Percentiles rank a stretch among this genome's conserved stretches.
phyloP scores from a whole-genome alignment of 2,329 filamentous ascomycete species.

The Aspergillus ustus region DNA sequence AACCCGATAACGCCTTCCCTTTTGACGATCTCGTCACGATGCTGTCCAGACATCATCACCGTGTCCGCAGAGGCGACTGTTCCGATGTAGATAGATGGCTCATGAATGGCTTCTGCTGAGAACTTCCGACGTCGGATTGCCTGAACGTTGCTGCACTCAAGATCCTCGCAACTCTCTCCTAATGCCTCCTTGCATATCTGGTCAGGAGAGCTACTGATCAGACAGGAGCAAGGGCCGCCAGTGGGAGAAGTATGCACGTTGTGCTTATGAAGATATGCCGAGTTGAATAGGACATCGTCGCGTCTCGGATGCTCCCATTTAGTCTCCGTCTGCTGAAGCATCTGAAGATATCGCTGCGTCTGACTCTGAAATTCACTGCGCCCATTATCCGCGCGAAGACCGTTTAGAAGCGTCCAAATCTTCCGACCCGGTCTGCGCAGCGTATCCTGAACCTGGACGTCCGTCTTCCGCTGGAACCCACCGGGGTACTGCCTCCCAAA shows the following conservation, averaged over 20 bases:
- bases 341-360: background rate
- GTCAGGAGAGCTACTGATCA: background rate
- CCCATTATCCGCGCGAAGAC: background rate
- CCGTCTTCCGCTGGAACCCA: constrained; percentile 4
- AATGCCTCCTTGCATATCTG: background rate
- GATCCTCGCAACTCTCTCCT: constrained; percentile 3
- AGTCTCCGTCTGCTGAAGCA: background rate
- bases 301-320: background rate
- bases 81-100: constrained; percentile 8
- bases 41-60: background rate
- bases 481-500: constrained; percentile 7
- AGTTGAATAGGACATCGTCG: background rate
- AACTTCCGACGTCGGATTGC: background rate
- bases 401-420: background rate
- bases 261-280: constrained; percentile 1
- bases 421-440: background rate
- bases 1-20: background rate
- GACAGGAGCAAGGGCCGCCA: background rate
- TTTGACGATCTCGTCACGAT: background rate
- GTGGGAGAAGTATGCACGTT: background rate
- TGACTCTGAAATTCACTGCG: background rate
- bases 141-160: constrained; percentile 9
- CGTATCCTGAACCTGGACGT: background rate
- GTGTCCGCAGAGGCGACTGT: constrained; percentile 13
- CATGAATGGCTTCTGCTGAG: background rate